Evolutionary conservation across 2,329 filamentous ascomycete genomes (phyloP).

Genomic region (Ramichloridium luteum): DNA sequence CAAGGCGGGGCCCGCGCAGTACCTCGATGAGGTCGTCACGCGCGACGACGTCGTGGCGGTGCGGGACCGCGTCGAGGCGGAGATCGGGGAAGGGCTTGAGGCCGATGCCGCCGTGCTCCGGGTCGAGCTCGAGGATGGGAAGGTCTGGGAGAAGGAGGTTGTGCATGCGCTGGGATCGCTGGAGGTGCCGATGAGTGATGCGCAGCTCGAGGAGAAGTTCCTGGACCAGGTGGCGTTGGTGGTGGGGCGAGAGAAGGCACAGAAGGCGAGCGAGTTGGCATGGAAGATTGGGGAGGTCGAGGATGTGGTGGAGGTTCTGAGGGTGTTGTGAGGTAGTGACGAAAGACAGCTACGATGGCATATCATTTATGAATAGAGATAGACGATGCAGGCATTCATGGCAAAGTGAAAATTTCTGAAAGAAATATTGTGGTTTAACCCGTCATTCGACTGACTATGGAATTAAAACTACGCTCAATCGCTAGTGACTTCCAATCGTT

Average conservation of each 20-base stretch:
- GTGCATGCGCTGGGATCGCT: constrained; percentile 40
- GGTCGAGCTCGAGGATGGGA: constrained; percentile 28
- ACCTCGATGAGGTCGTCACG: constrained; percentile 37
- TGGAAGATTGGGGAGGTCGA: constrained; percentile 13
- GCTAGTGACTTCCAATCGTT: no score
- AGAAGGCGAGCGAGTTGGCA: constrained; percentile 13
- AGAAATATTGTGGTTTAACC: no score
- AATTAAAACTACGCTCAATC: no score
- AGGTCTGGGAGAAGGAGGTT: constrained; percentile 33
- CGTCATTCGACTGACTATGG: no score
- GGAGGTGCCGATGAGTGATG: constrained; percentile 36
- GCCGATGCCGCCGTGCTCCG: constrained; percentile 33
- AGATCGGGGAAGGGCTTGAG: constrained; percentile 28
- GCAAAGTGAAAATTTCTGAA: no score
- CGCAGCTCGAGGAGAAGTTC: constrained; percentile 38
- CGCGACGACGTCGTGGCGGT: constrained; percentile 30
- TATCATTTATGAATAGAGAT: no score
- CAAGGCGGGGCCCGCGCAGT: constrained; percentile 40
- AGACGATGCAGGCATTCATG: no score
- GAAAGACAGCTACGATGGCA: no score
- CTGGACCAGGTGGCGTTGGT: constrained; percentile 34
- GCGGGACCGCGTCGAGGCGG: constrained; percentile 36
- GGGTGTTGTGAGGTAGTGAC: no score
- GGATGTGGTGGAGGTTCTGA: no score
- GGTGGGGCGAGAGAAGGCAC: constrained; percentile 26